These are phyloP conservation scores for Talaromyces rugulosus DNA, from an alignment of 2,329 filamentous ascomycete species.

Conservation along the genomic window DNA sequence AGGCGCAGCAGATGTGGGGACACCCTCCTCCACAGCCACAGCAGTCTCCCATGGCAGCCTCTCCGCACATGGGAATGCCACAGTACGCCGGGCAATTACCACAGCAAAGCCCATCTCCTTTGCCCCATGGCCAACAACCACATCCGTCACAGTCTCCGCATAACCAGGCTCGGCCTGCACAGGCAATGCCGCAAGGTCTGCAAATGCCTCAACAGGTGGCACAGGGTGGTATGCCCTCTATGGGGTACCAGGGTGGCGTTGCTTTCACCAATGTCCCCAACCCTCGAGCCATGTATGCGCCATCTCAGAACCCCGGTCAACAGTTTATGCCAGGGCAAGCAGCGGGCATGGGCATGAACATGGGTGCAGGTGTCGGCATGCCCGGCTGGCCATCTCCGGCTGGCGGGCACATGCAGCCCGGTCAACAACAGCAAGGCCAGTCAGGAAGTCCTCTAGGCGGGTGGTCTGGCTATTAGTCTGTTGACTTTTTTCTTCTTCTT, in stretches of 20 bases:
- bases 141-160: conserved; percentile 42
- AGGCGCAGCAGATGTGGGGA: conserved; percentile 66
- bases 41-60: conserved; percentile 16
- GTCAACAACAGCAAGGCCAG: conserved; percentile 35
- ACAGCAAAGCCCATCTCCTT: conserved; percentile 13
- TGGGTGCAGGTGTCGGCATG: conserved; percentile 30
- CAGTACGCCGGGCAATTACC: conserved; percentile 37
- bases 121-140: conserved; percentile 32
- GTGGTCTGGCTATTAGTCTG: conserved; percentile 34
- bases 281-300: conserved; percentile 34
- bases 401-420: conserved; percentile 33
- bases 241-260: conserved; percentile 32
- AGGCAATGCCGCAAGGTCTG: conserved; percentile 34
- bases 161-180: conserved; percentile 33
- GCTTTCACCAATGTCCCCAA: conserved; percentile 29
- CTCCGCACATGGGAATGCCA: conserved; percentile 37
- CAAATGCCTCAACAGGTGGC: conserved; percentile 32
- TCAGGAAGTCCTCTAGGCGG: conserved; percentile 32
- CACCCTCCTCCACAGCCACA: conserved; percentile 61
- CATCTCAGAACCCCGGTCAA: conserved; percentile 31
- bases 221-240: conserved; percentile 33
- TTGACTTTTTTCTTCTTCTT: conserved; percentile 16
- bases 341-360: conserved; percentile 32
- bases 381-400: conserved; percentile 33
- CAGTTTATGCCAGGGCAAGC: conserved; percentile 34